These are phyloP conservation scores for Phytophthora constricta DNA, from an alignment of 352 stramenopile species.

Conservation along the genomic window DNA sequence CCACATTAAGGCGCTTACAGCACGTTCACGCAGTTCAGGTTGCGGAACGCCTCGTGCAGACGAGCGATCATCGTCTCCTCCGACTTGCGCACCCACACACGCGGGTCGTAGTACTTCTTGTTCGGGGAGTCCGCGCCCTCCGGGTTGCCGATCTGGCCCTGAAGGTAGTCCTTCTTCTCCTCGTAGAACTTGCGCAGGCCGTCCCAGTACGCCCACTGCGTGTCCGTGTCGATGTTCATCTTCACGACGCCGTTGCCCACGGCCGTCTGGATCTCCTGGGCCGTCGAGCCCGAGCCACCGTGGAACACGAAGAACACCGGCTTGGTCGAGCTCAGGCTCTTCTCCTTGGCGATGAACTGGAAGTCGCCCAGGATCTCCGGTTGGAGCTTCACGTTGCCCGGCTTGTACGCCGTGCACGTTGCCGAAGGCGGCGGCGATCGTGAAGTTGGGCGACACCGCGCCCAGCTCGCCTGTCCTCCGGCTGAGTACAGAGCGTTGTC, in stretches of 20 bases:
- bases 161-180: constrained; percentile 97
- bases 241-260: constrained; percentile 98
- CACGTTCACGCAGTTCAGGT: constrained; percentile 86
- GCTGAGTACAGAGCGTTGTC: constrained; percentile 89
- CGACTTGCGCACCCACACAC: constrained; percentile 97
- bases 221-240: constrained; percentile 99
- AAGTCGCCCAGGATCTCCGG: constrained; percentile 97
- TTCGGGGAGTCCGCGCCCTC: constrained; percentile 97
- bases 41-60: constrained; percentile 91
- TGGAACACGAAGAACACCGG: constrained; percentile 99
- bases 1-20: constrained; percentile 51
- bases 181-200: constrained; percentile 98
- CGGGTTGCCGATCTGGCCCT: constrained; percentile 98
- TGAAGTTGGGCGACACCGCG: constrained; percentile 93
- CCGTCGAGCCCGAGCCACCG: constrained; percentile 96
- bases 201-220: constrained; percentile 99
- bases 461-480: constrained; percentile 88
- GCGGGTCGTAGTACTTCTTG: constrained; percentile 99
- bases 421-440: constrained; percentile 87
- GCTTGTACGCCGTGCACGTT: constrained; percentile 96
- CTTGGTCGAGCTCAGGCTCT: constrained; percentile 88
- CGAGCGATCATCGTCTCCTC: constrained; percentile 95
- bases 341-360: constrained; percentile 88
- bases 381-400: constrained; percentile 98
- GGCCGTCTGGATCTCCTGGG: constrained; percentile 96